These are phyloP conservation scores for Termitomyces titanicus DNA, from an alignment of 768 basidiomycete genomes.

Conservation along the genomic window DNA sequence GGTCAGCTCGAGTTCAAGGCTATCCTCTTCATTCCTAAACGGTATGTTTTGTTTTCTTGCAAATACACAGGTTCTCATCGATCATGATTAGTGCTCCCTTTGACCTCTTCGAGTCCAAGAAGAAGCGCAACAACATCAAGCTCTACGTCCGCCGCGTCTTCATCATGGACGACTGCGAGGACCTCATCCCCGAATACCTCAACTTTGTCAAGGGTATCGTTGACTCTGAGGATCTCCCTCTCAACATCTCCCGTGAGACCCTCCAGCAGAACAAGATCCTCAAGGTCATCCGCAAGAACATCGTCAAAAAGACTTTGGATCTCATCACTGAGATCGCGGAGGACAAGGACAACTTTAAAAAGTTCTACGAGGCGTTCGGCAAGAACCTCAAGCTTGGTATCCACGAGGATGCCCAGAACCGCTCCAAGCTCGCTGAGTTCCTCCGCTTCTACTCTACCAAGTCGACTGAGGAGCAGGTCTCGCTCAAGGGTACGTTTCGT, in stretches of 20 bases:
- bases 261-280: constrained; percentile 99
- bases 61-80: constrained; percentile 8
- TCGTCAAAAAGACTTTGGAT: constrained; percentile 98
- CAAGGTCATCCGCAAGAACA: constrained; percentile 99
- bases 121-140: constrained; percentile 99
- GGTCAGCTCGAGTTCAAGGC: constrained; percentile 99
- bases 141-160: constrained; percentile 99
- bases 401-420: constrained; percentile 98
- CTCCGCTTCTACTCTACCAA: constrained; percentile 98
- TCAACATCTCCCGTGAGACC: constrained; percentile 99
- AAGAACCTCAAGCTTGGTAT: constrained; percentile 99
- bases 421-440: constrained; percentile 99
- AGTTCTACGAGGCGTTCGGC: constrained; percentile 98
- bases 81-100: constrained; percentile 75
- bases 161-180: constrained; percentile 99
- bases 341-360: constrained; percentile 97
- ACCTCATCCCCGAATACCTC: constrained; percentile 98
- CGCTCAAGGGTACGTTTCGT: constrained; percentile 73
- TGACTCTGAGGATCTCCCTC: constrained; percentile 98
- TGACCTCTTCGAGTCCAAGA: constrained; percentile 99
- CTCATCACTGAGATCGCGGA: constrained; percentile 94
- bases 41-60: constrained; percentile 43
- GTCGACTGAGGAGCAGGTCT: constrained; percentile 83
- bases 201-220: constrained; percentile 99
- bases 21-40: constrained; percentile 95